Percentiles rank a stretch among this genome's conserved stretches.
Evolutionary conservation across 108 stramenopile species (phyloP).

Genomic region (Skeletonema tropicum): DNA sequence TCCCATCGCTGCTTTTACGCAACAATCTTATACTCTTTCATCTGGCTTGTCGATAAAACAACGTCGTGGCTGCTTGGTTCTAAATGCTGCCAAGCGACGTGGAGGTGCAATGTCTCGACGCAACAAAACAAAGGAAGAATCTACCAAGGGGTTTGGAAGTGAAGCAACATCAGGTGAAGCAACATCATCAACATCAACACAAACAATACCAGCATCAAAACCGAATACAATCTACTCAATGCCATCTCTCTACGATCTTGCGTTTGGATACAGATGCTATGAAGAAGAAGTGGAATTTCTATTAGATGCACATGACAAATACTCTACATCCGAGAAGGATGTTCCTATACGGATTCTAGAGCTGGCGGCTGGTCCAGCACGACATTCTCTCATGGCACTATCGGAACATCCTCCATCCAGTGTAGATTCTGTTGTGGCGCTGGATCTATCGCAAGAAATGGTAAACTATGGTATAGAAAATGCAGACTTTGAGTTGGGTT

Average conservation of each 20-base stretch:
- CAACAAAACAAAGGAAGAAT: slow-evolving; percentile 4
- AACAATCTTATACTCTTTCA: neutral
- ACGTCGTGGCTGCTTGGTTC: neutral
- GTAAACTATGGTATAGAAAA: slow-evolving; percentile 61
- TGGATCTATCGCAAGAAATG: slow-evolving; percentile 78
- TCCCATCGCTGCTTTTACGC: neutral
- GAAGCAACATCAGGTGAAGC: neutral
- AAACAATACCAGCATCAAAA: slow-evolving; percentile 4
- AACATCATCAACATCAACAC: neutral
- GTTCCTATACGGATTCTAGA: slow-evolving; percentile 59
- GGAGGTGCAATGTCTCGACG: slow-evolving; percentile 32
- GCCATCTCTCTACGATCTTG: slow-evolving; percentile 82
- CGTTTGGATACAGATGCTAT: slow-evolving; percentile 82
- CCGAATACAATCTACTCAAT: slow-evolving; percentile 66
- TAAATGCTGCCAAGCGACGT: neutral
- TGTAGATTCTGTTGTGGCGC: slow-evolving; percentile 53
- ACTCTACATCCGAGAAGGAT: slow-evolving; percentile 10
- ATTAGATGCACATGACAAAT: slow-evolving; percentile 53
- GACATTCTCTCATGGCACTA: slow-evolving; percentile 76
- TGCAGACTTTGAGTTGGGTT: slow-evolving; percentile 55
- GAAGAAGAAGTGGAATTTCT: slow-evolving; percentile 84
- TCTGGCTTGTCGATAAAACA: neutral
- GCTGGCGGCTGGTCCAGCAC: slow-evolving; percentile 82
- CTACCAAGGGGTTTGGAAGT: slow-evolving; percentile 3
- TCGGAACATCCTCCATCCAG: slow-evolving; percentile 15